A percentile compares a stretch with the other conserved stretches of the same genome.
Evolutionary conservation across 2,329 filamentous ascomycete genomes (phyloP).

Genomic region (Fusarium multiceps): DNA sequence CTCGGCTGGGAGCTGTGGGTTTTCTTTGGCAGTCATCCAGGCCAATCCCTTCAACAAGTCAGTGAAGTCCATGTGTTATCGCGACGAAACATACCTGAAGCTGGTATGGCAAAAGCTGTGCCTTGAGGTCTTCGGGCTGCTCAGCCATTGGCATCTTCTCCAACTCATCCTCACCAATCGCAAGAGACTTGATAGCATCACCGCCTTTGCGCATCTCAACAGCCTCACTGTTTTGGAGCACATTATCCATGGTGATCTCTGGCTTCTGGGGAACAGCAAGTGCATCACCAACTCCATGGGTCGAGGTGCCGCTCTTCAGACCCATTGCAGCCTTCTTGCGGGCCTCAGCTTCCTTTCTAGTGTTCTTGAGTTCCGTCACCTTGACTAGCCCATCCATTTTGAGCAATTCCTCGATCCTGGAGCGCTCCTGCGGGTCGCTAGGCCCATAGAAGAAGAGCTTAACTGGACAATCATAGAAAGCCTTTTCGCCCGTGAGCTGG

Average conservation of each 20-base stretch:
- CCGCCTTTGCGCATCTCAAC: conserved; percentile 74
- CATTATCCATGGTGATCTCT: conserved; percentile 67
- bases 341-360: conserved; percentile 64
- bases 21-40: conserved; percentile 84
- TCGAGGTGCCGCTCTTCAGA: conserved; percentile 54
- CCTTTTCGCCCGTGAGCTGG: conserved; percentile 73
- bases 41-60: conserved; percentile 70
- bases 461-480: conserved; percentile 77
- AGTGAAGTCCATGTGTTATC: conserved; percentile 21
- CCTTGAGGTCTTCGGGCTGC: conserved; percentile 73
- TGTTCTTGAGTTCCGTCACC: conserved; percentile 66
- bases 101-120: conserved; percentile 82
- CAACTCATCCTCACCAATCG: conserved; percentile 76
- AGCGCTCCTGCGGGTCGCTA: conserved; percentile 62
- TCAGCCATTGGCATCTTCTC: conserved; percentile 76
- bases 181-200: conserved; percentile 75
- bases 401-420: conserved; percentile 69
- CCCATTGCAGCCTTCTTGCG: conserved; percentile 58
- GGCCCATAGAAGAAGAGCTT: conserved; percentile 76
- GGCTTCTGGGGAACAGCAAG: conserved; percentile 45
- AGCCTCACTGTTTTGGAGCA: conserved; percentile 73
- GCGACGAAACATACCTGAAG: conserved; percentile 59
- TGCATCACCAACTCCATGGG: conserved; percentile 50
- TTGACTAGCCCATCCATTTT: conserved; percentile 73
- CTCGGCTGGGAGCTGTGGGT: conserved; percentile 69